Evolutionary conservation across 192 early-diverging fungal species (phyloP), one percentile per base, ranked within the genome.

Genomic region (Coemansia guatemalensis): DNA sequence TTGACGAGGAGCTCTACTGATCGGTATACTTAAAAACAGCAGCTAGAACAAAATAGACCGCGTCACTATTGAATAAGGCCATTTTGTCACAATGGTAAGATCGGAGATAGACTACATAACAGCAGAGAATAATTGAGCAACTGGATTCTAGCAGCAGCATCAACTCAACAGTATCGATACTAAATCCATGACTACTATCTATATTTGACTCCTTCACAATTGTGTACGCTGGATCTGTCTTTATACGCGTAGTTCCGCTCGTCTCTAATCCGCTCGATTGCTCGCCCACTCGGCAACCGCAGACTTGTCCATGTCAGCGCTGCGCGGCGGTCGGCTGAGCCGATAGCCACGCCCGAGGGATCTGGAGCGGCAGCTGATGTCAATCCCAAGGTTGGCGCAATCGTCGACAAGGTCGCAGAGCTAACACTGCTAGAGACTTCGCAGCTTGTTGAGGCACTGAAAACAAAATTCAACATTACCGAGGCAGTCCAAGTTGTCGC

Each of bases 341-440:
- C 83, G 67, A 69, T 91, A 60, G 82, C 88, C 53, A 82, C 86
- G 1, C 89, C 89, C 32, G 86, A 85, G 55, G 75, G 84, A 41
- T 67, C 79, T 54, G 80, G 75, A 48, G 79, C 74, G 23, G 75
- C 66, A 21, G 82, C 64, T 17, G 70, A 56, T 9, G 58, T 56
- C 9, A 61, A 83, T 58, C 85, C 90, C 57, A 92, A 95, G 72
- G 85, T 97, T 54, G 65, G 86, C 18, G 78, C 85, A 29, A 94
- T 99, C 67, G 94, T 96, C 35, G 92, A 95, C 56, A 83, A 90
- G 78, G 95, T 99, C 68, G 87, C 93, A n/a, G 84, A 81, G 63
- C 83, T 99, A 71, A 97, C 90, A 21, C 84, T 99, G 70, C 81
- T 97, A 48, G 92, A 99, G 83, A 95, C 93, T n/a, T 89, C 94